These are phyloP conservation scores for Colletotrichum sp. DNA, from an alignment of 2,329 filamentous ascomycete genomes.

Conservation along the genomic window DNA sequence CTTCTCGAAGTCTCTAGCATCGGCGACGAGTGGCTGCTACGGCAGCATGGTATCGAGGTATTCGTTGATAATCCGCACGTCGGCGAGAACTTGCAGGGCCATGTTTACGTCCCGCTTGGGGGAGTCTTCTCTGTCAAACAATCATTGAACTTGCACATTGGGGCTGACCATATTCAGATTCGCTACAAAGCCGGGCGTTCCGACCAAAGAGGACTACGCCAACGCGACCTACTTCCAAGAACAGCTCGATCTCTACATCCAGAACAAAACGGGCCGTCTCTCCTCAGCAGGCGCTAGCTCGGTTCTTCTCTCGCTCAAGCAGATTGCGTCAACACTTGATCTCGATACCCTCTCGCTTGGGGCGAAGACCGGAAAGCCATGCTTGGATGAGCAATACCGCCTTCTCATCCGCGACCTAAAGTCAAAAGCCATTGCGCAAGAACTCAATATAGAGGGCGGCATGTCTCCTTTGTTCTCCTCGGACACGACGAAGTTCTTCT, in stretches of 20 bases:
- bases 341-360: neutral
- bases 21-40: conserved; percentile 44
- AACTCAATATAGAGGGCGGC: conserved; percentile 13
- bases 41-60: no score
- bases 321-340: neutral
- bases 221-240: conserved; percentile 15
- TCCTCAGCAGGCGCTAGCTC: conserved; percentile 15
- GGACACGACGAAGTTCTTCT: conserved; percentile 16
- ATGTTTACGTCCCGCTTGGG: conserved; percentile 23
- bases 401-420: neutral
- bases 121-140: neutral
- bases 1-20: conserved; percentile 67
- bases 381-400: conserved; percentile 3
- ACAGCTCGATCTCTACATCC: conserved; percentile 9
- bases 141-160: fast-evolving
- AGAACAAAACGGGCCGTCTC: conserved; percentile 9
- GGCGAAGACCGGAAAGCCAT: neutral
- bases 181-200: conserved; percentile 1
- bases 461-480: conserved; percentile 14
- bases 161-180: neutral
- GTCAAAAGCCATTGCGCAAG: neutral
- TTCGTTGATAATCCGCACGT: conserved; percentile 39
- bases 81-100: conserved; percentile 43
- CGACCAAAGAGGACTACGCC: conserved; percentile 12
- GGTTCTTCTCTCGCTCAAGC: conserved; percentile 1